Conservation (phyloP, 106 monocot species). For the Dioscorea alata region DNA sequence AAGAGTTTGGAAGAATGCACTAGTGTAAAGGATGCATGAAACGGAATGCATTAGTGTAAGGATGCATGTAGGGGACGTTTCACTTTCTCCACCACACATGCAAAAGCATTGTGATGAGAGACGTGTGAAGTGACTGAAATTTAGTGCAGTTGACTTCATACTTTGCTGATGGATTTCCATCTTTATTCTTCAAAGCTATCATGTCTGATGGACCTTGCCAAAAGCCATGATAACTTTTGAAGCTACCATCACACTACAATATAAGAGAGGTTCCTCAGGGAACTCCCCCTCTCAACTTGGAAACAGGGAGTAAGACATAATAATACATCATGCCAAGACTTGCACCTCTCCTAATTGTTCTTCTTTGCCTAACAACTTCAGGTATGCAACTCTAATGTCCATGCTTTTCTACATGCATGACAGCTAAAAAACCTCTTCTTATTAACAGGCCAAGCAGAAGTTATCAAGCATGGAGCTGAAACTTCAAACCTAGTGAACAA, state of each 20-base stretch:
- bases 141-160: conserved; percentile 18
- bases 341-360: conserved; percentile 6
- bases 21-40: too few relatives aligned
- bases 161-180: conserved; percentile 13
- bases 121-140: background rate
- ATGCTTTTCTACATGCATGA: background rate
- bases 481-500: conserved; percentile 2
- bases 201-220: conserved; percentile 4
- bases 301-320: background rate
- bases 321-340: conserved; percentile 9
- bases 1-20: too few relatives aligned
- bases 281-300: background rate
- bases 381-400: conserved; percentile 3
- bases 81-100: too few relatives aligned
- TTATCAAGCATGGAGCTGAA: background rate
- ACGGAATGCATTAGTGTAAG: too few relatives aligned
- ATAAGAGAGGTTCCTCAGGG: too few relatives aligned
- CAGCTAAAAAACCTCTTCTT: background rate
- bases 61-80: too few relatives aligned
- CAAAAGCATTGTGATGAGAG: too few relatives aligned
- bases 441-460: conserved; percentile 2
- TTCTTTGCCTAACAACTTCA: background rate
- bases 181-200: conserved; percentile 5
- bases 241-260: background rate
- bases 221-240: background rate